Base-by-base conservation (phyloP, 768 basidiomycete genomes). In the Dentipellis sp. region DNA sequence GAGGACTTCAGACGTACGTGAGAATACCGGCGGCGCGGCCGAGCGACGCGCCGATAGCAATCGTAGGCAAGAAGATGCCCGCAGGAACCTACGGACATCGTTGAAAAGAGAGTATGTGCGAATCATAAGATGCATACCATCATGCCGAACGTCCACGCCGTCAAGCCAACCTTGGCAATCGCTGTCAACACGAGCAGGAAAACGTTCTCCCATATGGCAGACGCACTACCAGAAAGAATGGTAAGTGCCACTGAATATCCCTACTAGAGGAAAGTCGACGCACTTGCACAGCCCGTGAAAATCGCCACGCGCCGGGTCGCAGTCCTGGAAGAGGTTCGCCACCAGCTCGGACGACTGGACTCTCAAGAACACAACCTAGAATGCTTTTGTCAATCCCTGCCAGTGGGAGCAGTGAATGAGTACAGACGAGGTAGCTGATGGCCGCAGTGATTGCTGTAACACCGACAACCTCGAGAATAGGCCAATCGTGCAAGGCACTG, bases 251-350 rank as follows among this genome's bases (percentile, higher is more conserved):
- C 49, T 21, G 6, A 40, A 10, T 7, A 38, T 16, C 11, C 17
- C 42, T 4, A 35, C 17, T 10, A 11, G 11, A 39, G 10, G 36
- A 21, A 19, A 22, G 37, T 10, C 9, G 8, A 68, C 84, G 61
- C 63, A 87, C 86, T 88, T 87, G 84, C 91, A 94, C 35, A 93
- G 73, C 2, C 86, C 86, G 61, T 86, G 86, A 59, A 81, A 84
- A 63, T 86, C 82, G 7, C 77, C 77, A 63, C 80, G 84, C 4
- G 70, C 69, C 9, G 83, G 70, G 64, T 86, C 83, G 64, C 92
- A 94, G 68, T 93, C 91, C 60, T 84, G 82, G 68, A 93, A 88
- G 11, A 93, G 78, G 62, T 86, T 87, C 10, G 87, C 81, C 7
- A 94, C 91, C 19, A 93, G 75, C 65, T 92, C 89, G 0, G 89